Evolutionary conservation across 805 yeast species (phyloP).

Genomic region (Tetrapisispora pingtungensis): DNA sequence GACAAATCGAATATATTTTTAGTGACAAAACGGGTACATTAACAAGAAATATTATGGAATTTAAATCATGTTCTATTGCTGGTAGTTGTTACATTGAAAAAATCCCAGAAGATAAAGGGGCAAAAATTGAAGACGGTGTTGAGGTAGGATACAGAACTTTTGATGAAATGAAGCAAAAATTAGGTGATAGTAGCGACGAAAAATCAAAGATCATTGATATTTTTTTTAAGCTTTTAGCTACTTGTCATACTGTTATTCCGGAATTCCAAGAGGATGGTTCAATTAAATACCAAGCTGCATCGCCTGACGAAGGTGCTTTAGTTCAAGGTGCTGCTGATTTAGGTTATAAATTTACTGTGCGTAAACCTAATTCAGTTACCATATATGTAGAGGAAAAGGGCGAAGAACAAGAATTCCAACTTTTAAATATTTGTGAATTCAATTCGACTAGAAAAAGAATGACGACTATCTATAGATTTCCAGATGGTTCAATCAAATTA

Average conservation of each 20-base stretch:
- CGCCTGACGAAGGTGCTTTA: slow-evolving; percentile 98
- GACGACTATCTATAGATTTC: slow-evolving; percentile 90
- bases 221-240: slow-evolving; percentile 73
- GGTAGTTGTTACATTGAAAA: slow-evolving; percentile 81
- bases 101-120: slow-evolving; percentile 83
- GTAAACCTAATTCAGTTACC: slow-evolving; percentile 76
- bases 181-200: slow-evolving; percentile 34
- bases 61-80: slow-evolving; percentile 84
- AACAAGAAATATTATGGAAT: slow-evolving; percentile 94
- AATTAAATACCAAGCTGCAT: slow-evolving; percentile 94
- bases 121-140: slow-evolving; percentile 64
- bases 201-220: slow-evolving; percentile 51
- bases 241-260: slow-evolving; percentile 97
- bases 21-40: slow-evolving; percentile 97
- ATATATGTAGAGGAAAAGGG: slow-evolving; percentile 45
- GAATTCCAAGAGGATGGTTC: slow-evolving; percentile 55
- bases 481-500: slow-evolving; percentile 81
- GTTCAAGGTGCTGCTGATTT: slow-evolving; percentile 91
- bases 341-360: slow-evolving; percentile 74
- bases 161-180: slow-evolving; percentile 45
- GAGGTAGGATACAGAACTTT: slow-evolving; percentile 73
- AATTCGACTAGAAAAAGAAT: slow-evolving; percentile 95
- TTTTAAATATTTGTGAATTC: slow-evolving; percentile 88
- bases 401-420: slow-evolving; percentile 51
- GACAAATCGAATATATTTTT: slow-evolving; percentile 92